Percentiles rank a stretch among this genome's conserved stretches.
phyloP scores from a whole-genome alignment of 148 eudicot species.

The Chenopodium album region DNA sequence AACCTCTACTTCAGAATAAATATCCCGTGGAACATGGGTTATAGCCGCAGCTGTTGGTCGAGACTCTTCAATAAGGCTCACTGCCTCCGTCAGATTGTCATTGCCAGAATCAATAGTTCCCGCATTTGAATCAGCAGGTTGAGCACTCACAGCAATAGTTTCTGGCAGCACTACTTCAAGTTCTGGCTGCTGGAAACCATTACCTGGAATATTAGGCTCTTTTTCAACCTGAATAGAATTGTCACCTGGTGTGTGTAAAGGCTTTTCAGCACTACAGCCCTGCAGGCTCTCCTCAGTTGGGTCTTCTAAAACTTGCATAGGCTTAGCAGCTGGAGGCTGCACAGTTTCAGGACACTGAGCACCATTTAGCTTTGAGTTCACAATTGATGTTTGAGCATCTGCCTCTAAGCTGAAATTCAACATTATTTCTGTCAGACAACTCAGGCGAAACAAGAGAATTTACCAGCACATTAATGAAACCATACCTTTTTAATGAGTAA shows the following conservation, averaged over 20 bases:
- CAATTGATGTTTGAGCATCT: conserved; percentile 38
- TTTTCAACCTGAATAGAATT: conserved; percentile 29
- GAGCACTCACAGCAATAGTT: conserved; percentile 18
- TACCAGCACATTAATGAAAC: conserved; percentile 7
- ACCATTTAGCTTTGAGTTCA: conserved; percentile 27
- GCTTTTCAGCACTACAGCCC: conserved; percentile 20
- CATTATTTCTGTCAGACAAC: conserved; percentile 26
- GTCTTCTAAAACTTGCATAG: conserved; percentile 34
- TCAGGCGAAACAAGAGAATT: not conserved
- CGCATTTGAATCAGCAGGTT: conserved; percentile 29
- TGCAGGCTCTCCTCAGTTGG: conserved; percentile 30
- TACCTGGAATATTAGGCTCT: conserved; percentile 27
- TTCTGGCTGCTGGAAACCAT: conserved; percentile 29
- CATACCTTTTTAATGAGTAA: conserved; percentile 70
- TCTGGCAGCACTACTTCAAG: conserved; percentile 30
- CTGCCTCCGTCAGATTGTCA: conserved; percentile 1
- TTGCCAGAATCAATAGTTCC: conserved; percentile 17
- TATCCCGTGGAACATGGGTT: not conserved
- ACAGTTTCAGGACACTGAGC: conserved; percentile 23
- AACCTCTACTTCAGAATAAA: conserved; percentile 20
- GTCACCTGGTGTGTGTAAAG: conserved; percentile 28
- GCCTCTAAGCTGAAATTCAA: conserved; percentile 69
- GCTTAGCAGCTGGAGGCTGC: conserved; percentile 28
- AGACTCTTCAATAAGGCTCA: not conserved
- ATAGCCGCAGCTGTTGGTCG: conserved; percentile 8